Evolutionary conservation across 495 filamentous ascomycete species (phyloP).

Genomic region (Penicillium fimorum): DNA sequence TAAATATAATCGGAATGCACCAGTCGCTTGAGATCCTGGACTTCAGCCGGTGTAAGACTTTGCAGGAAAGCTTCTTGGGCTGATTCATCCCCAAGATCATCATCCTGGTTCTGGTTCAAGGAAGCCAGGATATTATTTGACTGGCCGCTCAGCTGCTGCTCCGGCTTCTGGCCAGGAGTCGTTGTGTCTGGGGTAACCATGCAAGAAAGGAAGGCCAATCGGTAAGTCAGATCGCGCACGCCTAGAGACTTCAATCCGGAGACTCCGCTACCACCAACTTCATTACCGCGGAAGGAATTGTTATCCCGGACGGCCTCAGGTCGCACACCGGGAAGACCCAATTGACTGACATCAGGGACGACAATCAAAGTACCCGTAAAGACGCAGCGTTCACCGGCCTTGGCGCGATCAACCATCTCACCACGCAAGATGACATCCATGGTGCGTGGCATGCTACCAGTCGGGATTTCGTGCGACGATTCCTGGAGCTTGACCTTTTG

Average conservation of each 20-base stretch:
- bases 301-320: conserved; percentile 86
- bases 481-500: conserved; percentile 97
- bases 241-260: conserved; percentile 87
- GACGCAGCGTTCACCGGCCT: conserved; percentile 96
- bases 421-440: conserved; percentile 98
- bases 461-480: conserved; percentile 96
- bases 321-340: conserved; percentile 82
- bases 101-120: conserved; percentile 65
- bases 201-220: conserved; percentile 93
- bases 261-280: conserved; percentile 80
- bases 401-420: conserved; percentile 95
- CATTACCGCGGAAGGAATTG: conserved; percentile 67
- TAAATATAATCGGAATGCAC: conserved; percentile 97
- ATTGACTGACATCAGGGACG: conserved; percentile 93
- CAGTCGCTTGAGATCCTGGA: conserved; percentile 87
- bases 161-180: conserved; percentile 65
- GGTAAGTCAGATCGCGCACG: conserved; percentile 93
- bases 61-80: conserved; percentile 85
- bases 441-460: conserved; percentile 96
- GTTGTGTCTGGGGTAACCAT: conserved; percentile 94
- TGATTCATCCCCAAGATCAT: conserved; percentile 73
- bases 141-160: conserved; percentile 66
- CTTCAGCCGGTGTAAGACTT: conserved; percentile 77
- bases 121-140: conserved; percentile 78
- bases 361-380: conserved; percentile 97